A percentile compares a stretch with the other conserved stretches of the same genome.
Conservation (phyloP, 2,329 filamentous ascomycete genomes). For the Metarhizium guizhouense region DNA sequence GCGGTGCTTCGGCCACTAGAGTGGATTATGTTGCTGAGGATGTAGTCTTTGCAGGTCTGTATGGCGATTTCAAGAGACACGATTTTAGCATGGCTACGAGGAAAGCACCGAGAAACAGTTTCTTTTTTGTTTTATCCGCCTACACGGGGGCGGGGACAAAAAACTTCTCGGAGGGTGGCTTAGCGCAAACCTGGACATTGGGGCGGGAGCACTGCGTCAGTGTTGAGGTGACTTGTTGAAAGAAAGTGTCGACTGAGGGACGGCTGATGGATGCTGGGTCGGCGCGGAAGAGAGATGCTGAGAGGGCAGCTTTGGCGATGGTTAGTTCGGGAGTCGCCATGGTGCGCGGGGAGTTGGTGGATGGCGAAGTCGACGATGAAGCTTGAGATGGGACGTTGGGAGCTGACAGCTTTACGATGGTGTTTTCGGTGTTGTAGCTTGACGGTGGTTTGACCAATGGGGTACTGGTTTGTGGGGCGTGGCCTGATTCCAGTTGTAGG, state of each 20-base stretch:
- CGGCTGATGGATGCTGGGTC: conserved; percentile 63
- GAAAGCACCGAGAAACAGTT: conserved; percentile 1
- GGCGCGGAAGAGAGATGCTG: conserved; percentile 62
- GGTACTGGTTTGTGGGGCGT: neutral
- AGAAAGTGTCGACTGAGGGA: conserved; percentile 61
- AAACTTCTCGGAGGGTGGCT: neutral
- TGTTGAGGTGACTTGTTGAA: conserved; percentile 54
- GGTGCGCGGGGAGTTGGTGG: conserved; percentile 2
- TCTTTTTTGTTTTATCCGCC: neutral
- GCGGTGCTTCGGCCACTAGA: conserved; percentile 58
- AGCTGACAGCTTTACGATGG: neutral
- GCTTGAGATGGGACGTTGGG: neutral
- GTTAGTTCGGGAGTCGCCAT: conserved; percentile 65
- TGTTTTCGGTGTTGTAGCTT: neutral
- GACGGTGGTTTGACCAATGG: neutral
- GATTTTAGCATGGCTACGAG: conserved; percentile 10
- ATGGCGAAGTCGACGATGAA: neutral
- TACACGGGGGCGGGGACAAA: neutral
- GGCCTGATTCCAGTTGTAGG: neutral
- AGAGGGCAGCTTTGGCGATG: conserved; percentile 72
- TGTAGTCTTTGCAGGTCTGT: conserved; percentile 83
- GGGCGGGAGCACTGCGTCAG: conserved; percentile 63
- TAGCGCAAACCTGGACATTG: conserved; percentile 78
- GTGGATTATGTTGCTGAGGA: conserved; percentile 60
- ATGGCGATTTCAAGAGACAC: conserved; percentile 5